These are phyloP conservation scores for Inga laurina DNA, from an alignment of 306 rosid genomes.

Conservation along the genomic window DNA sequence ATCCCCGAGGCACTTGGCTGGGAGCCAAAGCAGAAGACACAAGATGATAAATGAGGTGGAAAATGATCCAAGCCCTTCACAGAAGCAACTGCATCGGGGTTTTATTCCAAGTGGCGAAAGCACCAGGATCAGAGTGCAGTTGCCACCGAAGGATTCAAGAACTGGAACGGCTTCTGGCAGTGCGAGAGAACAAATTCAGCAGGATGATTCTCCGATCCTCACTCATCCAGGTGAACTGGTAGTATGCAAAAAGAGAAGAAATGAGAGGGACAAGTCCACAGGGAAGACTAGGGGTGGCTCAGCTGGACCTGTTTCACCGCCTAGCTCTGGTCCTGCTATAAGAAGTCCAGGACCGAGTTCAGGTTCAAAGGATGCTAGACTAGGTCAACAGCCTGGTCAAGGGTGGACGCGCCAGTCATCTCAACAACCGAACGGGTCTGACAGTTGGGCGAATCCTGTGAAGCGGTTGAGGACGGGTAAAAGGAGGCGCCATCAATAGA, in stretches of 20 bases:
- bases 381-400: slow-evolving; percentile 48
- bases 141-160: slow-evolving; percentile 66
- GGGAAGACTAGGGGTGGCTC: slow-evolving; percentile 67
- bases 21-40: slow-evolving; percentile 66
- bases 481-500: slow-evolving; percentile 90
- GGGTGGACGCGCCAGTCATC: slow-evolving; percentile 59
- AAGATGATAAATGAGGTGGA: slow-evolving; percentile 58
- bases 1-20: slow-evolving; percentile 56
- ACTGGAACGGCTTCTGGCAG: slow-evolving; percentile 58
- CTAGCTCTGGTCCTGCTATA: slow-evolving; percentile 49
- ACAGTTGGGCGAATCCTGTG: slow-evolving; percentile 89
- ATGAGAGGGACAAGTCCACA: slow-evolving; percentile 72
- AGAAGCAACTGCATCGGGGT: slow-evolving; percentile 58
- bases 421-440: slow-evolving; percentile 62
- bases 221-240: slow-evolving; percentile 94
- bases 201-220: slow-evolving; percentile 55
- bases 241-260: slow-evolving; percentile 94
- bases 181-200: slow-evolving; percentile 68
- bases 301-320: slow-evolving; percentile 75
- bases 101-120: slow-evolving; percentile 50
- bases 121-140: slow-evolving; percentile 57
- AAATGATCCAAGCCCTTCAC: slow-evolving; percentile 52
- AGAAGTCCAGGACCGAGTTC: slow-evolving; percentile 70
- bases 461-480: slow-evolving; percentile 90
- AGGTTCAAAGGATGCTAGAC: slow-evolving; percentile 52